Conservation (phyloP, 441 rosid genomes). For the Gossypium trilobum region DNA sequence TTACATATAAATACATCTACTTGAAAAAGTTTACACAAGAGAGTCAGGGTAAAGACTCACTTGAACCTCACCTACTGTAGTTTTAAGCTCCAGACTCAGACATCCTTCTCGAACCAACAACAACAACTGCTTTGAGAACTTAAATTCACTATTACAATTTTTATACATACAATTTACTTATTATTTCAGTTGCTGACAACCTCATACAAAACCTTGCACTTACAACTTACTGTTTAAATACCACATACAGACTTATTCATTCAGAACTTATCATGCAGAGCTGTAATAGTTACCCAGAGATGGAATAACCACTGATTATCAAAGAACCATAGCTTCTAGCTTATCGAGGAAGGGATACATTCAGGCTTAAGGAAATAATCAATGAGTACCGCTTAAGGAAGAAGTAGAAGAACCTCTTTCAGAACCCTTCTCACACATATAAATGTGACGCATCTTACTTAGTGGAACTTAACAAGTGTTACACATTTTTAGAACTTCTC, state of each 20-base stretch:
- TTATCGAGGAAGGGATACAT: not conserved
- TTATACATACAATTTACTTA: too few relatives aligned
- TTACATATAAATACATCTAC: not conserved
- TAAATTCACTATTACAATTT: too few relatives aligned
- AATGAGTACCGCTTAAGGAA: not conserved
- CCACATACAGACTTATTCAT: not conserved
- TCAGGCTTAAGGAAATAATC: not conserved
- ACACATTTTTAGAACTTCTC: not conserved
- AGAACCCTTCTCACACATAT: not conserved
- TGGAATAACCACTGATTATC: not conserved
- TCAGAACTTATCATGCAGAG: not conserved
- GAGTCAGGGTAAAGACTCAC: not conserved
- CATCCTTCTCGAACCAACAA: not conserved
- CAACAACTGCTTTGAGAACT: not conserved
- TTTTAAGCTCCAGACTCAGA: not conserved
- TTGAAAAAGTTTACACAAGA: not conserved
- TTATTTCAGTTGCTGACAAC: too few relatives aligned
- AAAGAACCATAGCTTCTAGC: not conserved
- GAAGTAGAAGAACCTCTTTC: not conserved
- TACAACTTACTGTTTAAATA: not conserved
- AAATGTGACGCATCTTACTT: not conserved
- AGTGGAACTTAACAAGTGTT: not conserved
- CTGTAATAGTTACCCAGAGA: not conserved
- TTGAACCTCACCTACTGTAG: not conserved
- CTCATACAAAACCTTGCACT: not conserved